Percentiles rank a stretch among this genome's conserved stretches.
Evolutionary conservation across 2,329 filamentous ascomycete genomes (phyloP).

Genomic region (Phialophora expanda): DNA sequence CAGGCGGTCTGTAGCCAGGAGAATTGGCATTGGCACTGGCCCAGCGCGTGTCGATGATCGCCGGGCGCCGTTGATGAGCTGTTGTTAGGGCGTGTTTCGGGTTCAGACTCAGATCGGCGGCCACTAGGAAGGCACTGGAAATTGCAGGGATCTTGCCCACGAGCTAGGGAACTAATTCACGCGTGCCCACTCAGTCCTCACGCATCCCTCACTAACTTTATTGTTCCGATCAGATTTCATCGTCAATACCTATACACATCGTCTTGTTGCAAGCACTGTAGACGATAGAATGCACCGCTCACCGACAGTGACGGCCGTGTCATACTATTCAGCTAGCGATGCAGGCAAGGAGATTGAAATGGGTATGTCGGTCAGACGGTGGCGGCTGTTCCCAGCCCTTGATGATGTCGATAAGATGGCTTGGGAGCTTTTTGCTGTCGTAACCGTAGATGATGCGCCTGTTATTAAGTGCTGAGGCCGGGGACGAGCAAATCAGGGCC

Average conservation of each 20-base stretch:
- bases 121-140: slow-evolving; percentile 7
- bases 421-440: not conserved
- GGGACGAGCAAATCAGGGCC: not conserved
- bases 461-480: slow-evolving; percentile 1
- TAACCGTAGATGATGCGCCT: not conserved
- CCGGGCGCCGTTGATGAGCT: slow-evolving; percentile 6
- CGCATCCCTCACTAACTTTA: not conserved
- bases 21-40: not conserved
- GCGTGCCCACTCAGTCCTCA: not conserved
- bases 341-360: not conserved
- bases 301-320: not conserved
- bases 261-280: not conserved
- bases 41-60: slow-evolving; percentile 3
- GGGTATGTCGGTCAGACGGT: not conserved
- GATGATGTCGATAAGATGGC: not conserved
- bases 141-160: slow-evolving; percentile 32
- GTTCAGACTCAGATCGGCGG: slow-evolving; percentile 19
- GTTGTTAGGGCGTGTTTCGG: slow-evolving; percentile 39
- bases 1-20: not conserved
- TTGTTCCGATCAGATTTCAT: not conserved
- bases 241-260: not conserved
- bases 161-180: not conserved
- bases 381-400: not conserved
- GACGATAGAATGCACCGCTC: not conserved
- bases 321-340: not conserved